Conservation (phyloP, 1,139 yeast genomes). For the Diutina pseudorugosa region DNA sequence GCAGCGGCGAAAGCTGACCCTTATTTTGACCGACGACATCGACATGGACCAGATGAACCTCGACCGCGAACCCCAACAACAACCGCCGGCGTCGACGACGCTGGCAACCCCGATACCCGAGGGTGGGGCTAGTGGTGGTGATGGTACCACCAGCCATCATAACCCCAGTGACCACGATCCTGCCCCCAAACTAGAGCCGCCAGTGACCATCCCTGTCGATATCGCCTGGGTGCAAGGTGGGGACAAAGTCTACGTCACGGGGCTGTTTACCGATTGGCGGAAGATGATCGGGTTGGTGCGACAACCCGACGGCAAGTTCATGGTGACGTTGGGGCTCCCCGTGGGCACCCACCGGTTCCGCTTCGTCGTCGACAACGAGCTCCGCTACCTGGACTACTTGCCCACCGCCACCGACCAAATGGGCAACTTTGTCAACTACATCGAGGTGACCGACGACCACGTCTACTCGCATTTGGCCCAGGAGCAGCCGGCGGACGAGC, state of each 20-base stretch:
- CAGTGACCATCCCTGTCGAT: constrained; percentile 46
- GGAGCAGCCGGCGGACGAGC: constrained; percentile 8
- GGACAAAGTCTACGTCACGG: constrained; percentile 54
- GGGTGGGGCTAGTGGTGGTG: constrained; percentile 1
- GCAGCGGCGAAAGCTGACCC: constrained; percentile 26
- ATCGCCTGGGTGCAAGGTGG: constrained; percentile 95
- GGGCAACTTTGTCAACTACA: constrained; percentile 39
- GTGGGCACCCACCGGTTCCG: constrained; percentile 37
- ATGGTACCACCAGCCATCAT: background rate
- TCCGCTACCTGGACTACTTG: constrained; percentile 32
- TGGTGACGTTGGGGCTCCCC: constrained; percentile 33
- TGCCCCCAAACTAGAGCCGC: constrained; percentile 8
- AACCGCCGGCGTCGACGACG: background rate
- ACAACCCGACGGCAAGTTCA: constrained; percentile 28
- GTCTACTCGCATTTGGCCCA: constrained; percentile 18
- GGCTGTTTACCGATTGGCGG: constrained; percentile 39
- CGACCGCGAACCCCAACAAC: constrained; percentile 10
- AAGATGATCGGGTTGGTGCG: constrained; percentile 41
- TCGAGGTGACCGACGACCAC: constrained; percentile 34
- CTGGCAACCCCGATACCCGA: background rate
- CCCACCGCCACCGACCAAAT: constrained; percentile 41
- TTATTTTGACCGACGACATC: constrained; percentile 28
- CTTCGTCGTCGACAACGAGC: constrained; percentile 36
- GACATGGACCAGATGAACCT: constrained; percentile 28
- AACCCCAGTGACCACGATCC: constrained; percentile 15